Evolutionary conservation across 768 basidiomycete genomes (phyloP), one percentile per base, ranked within the genome.

Genomic region (Phylloporus rhodoxanthus): DNA sequence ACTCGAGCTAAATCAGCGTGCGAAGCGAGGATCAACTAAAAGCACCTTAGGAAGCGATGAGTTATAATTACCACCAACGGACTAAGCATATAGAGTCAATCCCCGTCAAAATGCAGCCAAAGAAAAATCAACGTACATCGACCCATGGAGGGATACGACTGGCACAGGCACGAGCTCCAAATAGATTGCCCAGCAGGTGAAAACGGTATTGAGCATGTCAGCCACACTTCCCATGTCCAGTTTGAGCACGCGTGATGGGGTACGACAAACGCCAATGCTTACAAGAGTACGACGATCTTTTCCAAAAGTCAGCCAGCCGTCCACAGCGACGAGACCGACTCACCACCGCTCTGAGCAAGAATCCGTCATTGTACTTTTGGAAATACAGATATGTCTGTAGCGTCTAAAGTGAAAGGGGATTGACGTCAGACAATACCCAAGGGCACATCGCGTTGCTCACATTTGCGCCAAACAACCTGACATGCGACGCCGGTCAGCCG

Each of bases 151-250:
- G 8, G 51, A 47, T 23, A 41, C 26, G 10, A 47, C 21, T 19
- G 47, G 51, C 3, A 20, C 47, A 23, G 45, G 41, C 13, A 58
- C 26, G 14, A 58, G 42, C 19, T 43, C 37, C 39, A 44, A 8
- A 10, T 54, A 53, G 7, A 57, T 43, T 13, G 26, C 56, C 55
- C 55, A 57, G 19, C 40, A 33, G 13, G 14, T n/a, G 10, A 57
- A 47, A 21, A 53, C 25, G 5, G 47, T 39, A 23, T 49, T 57
- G 36, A 53, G 7, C 56, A 57, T 47, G 25, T 57, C 56, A 15
- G 51, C 43, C n/a, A 53, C 7, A 19, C 55, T 57, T 33, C n/a
- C 14, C 26, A 26, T 26, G 7, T 13, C n/a, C 5, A 11, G 40
- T 15, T 36, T 36, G 5, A 36, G 14, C 15, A 2, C 14, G 26